These are phyloP conservation scores for Mycosarcoma mackinlayi DNA, from an alignment of 1,284 basidiomycete genomes.

Conservation along the genomic window DNA sequence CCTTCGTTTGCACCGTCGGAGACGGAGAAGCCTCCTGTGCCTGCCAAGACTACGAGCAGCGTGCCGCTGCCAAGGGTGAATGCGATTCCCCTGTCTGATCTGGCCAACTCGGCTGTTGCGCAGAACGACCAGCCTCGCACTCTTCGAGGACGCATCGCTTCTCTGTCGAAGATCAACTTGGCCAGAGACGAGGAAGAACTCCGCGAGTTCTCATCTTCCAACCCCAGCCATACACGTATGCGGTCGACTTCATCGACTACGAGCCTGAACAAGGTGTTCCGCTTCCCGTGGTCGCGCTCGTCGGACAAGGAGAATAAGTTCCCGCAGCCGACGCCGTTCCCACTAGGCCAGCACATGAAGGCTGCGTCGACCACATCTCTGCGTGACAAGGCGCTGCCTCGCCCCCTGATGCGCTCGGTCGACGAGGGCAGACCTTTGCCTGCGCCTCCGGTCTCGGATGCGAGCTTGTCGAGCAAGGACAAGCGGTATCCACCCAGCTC, in stretches of 20 bases:
- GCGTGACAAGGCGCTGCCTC: slow-evolving; percentile 14
- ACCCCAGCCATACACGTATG: slow-evolving; percentile 14
- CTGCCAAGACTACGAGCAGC: background rate
- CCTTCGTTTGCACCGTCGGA: slow-evolving; percentile 6
- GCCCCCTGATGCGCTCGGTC: slow-evolving; percentile 12
- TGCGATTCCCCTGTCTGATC: background rate
- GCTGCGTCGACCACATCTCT: slow-evolving; percentile 3
- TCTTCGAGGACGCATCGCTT: slow-evolving; percentile 27
- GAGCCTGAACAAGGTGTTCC: slow-evolving; percentile 42
- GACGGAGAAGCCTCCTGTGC: slow-evolving; percentile 13
- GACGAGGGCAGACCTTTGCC: slow-evolving; percentile 14
- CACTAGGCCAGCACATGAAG: slow-evolving; percentile 9
- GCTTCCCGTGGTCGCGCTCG: slow-evolving; percentile 36
- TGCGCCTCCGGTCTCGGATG: slow-evolving; percentile 15
- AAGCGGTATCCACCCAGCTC: slow-evolving; percentile 39
- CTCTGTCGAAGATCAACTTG: slow-evolving; percentile 17
- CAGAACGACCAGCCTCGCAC: slow-evolving; percentile 5
- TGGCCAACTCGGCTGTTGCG: background rate
- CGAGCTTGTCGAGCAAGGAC: slow-evolving; percentile 12
- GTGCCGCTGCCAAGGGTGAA: slow-evolving; percentile 1
- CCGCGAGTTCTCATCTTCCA: background rate
- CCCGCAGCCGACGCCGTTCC: slow-evolving; percentile 25
- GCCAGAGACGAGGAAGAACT: slow-evolving; percentile 3
- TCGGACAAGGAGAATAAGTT: slow-evolving; percentile 17
- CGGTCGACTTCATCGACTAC: slow-evolving; percentile 30